phyloP scores from a whole-genome alignment of 768 basidiomycete genomes.

The Podaxis pistillaris region DNA sequence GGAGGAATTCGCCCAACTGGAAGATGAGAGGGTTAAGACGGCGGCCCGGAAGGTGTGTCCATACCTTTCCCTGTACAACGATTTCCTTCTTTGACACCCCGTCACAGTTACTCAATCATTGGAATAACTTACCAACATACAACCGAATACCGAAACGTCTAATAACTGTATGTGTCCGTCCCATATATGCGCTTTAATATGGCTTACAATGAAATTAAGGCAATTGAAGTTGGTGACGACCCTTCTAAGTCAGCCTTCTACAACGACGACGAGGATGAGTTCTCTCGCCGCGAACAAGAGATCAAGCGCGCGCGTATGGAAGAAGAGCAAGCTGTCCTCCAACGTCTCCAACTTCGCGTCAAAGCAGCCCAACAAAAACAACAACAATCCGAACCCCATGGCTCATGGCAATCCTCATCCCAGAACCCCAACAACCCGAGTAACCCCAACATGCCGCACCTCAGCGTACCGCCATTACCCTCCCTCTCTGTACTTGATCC shows the following conservation, averaged over 20 bases:
- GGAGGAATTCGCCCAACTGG: conserved; percentile 47
- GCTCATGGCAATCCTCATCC: not conserved
- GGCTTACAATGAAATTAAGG: not conserved
- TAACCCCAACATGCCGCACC: not conserved
- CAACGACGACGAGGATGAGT: conserved; percentile 12
- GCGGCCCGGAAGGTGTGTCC: conserved; percentile 63
- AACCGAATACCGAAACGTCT: conserved; percentile 84
- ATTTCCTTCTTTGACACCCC: not conserved
- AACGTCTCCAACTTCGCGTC: conserved; percentile 12
- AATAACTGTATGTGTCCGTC: conserved; percentile 21
- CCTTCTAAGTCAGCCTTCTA: not conserved
- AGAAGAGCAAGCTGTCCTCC: conserved; percentile 5
- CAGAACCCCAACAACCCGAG: not conserved
- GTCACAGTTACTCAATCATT: conserved; percentile 70
- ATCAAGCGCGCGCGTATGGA: conserved; percentile 10
- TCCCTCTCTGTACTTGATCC: not conserved
- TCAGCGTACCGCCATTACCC: not conserved
- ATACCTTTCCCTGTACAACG: not conserved
- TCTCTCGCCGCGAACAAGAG: conserved; percentile 6
- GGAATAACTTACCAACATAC: conserved; percentile 73
- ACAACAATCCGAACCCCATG: not conserved
- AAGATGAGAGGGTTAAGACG: conserved; percentile 53
- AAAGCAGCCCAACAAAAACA: conserved; percentile 11
- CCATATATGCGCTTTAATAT: not conserved
- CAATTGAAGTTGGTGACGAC: not conserved